Percentiles rank a stretch among this genome's conserved stretches.
Conservation (phyloP, 164 flowering plant genomes). For the Vitis rotundifolia region DNA sequence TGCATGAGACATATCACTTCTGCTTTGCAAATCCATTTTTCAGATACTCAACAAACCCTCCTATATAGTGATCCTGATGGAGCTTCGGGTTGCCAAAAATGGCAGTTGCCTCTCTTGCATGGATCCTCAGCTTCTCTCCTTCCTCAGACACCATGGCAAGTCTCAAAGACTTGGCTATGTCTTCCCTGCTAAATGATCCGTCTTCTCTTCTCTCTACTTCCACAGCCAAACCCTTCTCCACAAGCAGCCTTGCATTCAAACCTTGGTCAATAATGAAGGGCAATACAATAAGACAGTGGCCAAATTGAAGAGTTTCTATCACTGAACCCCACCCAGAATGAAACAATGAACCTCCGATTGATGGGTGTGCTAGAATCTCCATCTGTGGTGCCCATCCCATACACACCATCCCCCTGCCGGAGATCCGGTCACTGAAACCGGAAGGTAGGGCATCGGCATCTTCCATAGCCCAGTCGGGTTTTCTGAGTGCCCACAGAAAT, state of each 20-base stretch:
- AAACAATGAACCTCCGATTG: too few species aligned
- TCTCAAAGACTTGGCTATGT: conserved; percentile 25
- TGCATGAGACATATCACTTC: too few species aligned
- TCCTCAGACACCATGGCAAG: conserved; percentile 30
- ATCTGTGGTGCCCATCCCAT: too few species aligned
- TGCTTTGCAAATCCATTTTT: neutral
- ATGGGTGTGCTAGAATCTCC: too few species aligned
- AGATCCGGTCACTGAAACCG: too few species aligned
- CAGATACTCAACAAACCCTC: conserved; percentile 17
- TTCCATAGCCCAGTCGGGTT: too few species aligned
- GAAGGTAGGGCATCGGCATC: too few species aligned
- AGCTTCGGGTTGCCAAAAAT: conserved; percentile 4
- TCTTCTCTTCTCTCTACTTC: conserved; percentile 39
- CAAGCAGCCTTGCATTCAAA: conserved; percentile 25
- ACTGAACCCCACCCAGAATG: neutral
- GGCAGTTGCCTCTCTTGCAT: neutral
- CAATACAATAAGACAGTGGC: neutral
- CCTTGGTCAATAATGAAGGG: conserved; percentile 27
- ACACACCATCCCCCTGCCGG: too few species aligned
- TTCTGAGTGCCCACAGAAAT: too few species aligned
- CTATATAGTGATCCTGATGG: conserved; percentile 15
- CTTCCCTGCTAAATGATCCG: conserved; percentile 28
- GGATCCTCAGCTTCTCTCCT: conserved; percentile 15
- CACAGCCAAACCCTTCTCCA: conserved; percentile 24
- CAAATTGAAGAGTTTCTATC: neutral